Evolutionary conservation across 139 green algal species (phyloP), one percentile per base, ranked within the genome.

Genomic region (Pseudopediastrum boryanum): DNA sequence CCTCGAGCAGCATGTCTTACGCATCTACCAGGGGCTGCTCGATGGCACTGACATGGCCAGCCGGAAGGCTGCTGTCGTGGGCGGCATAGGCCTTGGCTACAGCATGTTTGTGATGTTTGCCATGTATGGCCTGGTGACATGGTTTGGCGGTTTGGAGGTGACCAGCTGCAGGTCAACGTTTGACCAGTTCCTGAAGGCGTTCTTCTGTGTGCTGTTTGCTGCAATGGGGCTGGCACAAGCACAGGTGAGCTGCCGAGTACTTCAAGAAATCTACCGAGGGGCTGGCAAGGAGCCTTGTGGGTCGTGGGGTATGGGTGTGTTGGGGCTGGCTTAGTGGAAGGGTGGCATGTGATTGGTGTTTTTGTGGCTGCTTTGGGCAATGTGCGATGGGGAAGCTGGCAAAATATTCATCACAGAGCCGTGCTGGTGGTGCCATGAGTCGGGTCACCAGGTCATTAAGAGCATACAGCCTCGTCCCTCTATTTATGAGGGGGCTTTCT

Each of bases 191-290:
- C 80, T 97, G 38, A 90, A 93, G 83, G 88, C 89, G 2, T 96
- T 96, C 85, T 89, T 96, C 64, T 79, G 86, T 35, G 92, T 97
- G 61, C 76, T 95, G 44, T 84, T 95, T 56, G 83, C 85, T 0
- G 88, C 88, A 0, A 79, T 95, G 63, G 88, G 89, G 46, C 69
- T 85, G 35, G 78, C 81, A 7, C 86, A 94, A 65, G 81, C 83
- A 25, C 87, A 91, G 77, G 43, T 90, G 39, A 73, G 68, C 2
- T 65, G 59, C 39, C n/a, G n/a, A n/a, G n/a, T n/a, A n/a, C n/a
- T n/a, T n/a, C n/a, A n/a, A n/a, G n/a, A n/a, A n/a, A n/a, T n/a
- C n/a, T n/a, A n/a, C n/a, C n/a, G n/a, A n/a, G n/a, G n/a, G n/a
- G n/a, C n/a, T n/a, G n/a, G n/a, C n/a, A n/a, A n/a, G n/a, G n/a